phyloP scores from a whole-genome alignment of 2,329 filamentous ascomycete genomes.

The Huntiella abstrusa region DNA sequence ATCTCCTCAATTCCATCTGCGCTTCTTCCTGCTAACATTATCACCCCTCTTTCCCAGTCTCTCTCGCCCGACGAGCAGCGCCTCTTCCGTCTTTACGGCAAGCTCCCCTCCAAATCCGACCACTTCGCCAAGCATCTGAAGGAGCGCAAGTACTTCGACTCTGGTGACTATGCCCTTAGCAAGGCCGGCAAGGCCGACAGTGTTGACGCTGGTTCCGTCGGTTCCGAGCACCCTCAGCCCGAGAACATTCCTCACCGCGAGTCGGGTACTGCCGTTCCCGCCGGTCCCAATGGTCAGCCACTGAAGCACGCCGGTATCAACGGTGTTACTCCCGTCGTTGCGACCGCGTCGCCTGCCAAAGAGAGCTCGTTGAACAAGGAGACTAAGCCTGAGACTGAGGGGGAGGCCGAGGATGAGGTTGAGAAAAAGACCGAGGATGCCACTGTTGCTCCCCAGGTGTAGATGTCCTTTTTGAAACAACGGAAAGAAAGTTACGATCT shows the following conservation, averaged over 20 bases:
- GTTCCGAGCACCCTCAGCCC: slow-evolving; percentile 82
- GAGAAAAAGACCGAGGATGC: slow-evolving; percentile 1
- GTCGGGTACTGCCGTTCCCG: slow-evolving; percentile 31
- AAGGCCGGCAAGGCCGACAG: slow-evolving; percentile 94
- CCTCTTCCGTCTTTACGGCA: slow-evolving; percentile 92
- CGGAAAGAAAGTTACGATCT: too few species aligned
- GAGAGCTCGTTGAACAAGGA: slow-evolving; percentile 70
- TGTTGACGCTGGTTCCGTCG: slow-evolving; percentile 81
- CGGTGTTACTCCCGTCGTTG: slow-evolving; percentile 11
- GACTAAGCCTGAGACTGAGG: slow-evolving; percentile 38
- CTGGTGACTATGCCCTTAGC: slow-evolving; percentile 85
- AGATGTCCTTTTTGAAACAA: too few species aligned
- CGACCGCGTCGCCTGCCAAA: slow-evolving; percentile 75
- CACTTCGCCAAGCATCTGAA: slow-evolving; percentile 96
- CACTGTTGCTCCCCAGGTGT: not conserved
- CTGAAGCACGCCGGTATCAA: slow-evolving; percentile 25
- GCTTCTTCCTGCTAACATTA: not conserved
- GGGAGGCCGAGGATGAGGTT: slow-evolving; percentile 8
- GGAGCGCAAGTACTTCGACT: slow-evolving; percentile 98
- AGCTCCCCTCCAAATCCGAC: slow-evolving; percentile 90
- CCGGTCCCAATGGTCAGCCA: slow-evolving; percentile 16
- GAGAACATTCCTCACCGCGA: slow-evolving; percentile 74
- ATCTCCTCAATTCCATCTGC: slow-evolving; percentile 11
- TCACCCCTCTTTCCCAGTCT: slow-evolving; percentile 34
- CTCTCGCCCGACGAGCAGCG: slow-evolving; percentile 89